Conservation (phyloP, 805 yeast species). For the Zygotorulaspora florentina region DNA sequence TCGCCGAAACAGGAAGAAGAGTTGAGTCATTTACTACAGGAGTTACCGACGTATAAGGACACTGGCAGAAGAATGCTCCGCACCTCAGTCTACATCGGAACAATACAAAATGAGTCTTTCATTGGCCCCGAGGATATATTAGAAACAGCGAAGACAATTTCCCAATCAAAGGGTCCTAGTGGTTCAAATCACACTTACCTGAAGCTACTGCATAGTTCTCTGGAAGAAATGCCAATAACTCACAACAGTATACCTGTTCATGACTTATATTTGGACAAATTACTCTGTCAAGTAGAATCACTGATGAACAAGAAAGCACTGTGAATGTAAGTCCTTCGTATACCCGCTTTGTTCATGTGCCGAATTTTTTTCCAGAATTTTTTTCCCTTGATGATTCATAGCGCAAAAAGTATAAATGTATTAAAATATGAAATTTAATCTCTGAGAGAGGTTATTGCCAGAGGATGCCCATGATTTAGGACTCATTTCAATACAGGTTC, state of each 20-base stretch:
- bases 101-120: constrained; percentile 73
- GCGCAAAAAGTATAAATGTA: not conserved
- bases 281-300: constrained; percentile 31
- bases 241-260: constrained; percentile 13
- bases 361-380: not conserved
- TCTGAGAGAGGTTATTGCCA: no score
- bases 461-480: no score
- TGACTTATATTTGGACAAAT: constrained; percentile 43
- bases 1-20: constrained; percentile 26
- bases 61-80: constrained; percentile 43
- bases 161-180: constrained; percentile 64
- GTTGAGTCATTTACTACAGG: constrained; percentile 21
- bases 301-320: not conserved
- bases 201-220: constrained; percentile 46
- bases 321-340: no score
- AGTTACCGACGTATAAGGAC: constrained; percentile 29
- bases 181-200: constrained; percentile 78
- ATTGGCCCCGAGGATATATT: constrained; percentile 70
- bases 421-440: not conserved
- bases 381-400: no score
- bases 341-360: not conserved
- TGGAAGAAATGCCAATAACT: constrained; percentile 36
- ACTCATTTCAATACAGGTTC: no score
- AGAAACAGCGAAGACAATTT: constrained; percentile 59
- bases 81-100: constrained; percentile 77